A percentile compares a stretch with the other conserved stretches of the same genome.
Evolutionary conservation across 2,329 filamentous ascomycete species (phyloP).

Genomic region (Periconia macrospinosa): DNA sequence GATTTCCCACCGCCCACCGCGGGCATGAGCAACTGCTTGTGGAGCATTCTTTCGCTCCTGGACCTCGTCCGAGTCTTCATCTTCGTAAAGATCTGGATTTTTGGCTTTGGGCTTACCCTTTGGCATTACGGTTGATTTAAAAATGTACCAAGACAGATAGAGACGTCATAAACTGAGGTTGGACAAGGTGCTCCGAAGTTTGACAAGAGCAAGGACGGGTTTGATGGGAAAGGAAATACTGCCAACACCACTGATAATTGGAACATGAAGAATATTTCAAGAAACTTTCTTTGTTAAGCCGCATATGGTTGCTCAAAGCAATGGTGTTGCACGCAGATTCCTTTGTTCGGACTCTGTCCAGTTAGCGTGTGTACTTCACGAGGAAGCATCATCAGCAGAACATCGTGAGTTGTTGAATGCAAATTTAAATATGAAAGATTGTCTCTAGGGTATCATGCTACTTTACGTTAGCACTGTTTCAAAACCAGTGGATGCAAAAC

Average conservation of each 20-base stretch:
- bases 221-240: background rate
- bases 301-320: no score
- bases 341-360: background rate
- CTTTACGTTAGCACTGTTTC: slow-evolving; percentile 18
- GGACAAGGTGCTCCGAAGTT: background rate
- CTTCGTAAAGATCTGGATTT: slow-evolving; percentile 4
- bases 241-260: background rate
- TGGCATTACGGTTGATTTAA: slow-evolving; percentile 10
- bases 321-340: background rate
- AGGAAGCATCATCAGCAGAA: background rate
- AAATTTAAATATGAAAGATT: background rate
- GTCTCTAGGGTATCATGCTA: slow-evolving; percentile 36
- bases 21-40: slow-evolving; percentile 20
- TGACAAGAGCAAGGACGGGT: background rate
- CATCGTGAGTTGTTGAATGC: background rate
- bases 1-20: slow-evolving; percentile 35
- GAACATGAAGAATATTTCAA: background rate
- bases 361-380: background rate
- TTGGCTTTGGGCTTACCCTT: slow-evolving; percentile 16
- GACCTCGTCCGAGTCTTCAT: slow-evolving; percentile 2
- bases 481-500: slow-evolving; percentile 4
- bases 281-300: slow-evolving; percentile 3
- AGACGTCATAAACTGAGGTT: background rate
- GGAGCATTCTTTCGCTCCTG: slow-evolving; percentile 8
- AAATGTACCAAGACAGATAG: background rate